Evolutionary conservation across 2,329 filamentous ascomycete species (phyloP), one percentile per base, ranked within the genome.

Genomic region (Chalaropsis ovoidea): DNA sequence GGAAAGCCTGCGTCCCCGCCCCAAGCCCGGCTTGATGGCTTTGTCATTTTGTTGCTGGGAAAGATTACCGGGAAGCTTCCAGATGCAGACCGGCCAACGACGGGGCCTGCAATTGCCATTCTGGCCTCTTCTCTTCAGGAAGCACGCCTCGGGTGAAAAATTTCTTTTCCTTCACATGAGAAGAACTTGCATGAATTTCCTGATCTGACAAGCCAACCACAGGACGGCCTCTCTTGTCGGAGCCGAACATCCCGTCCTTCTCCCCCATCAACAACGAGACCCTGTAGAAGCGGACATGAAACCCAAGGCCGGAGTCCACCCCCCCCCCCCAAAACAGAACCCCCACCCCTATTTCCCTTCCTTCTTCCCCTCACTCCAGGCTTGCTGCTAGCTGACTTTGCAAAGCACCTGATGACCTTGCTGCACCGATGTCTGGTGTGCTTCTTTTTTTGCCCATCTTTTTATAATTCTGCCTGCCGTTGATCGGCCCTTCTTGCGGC

Each of bases 401-500:
- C 22, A 15, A 52, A 11, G 15, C 27, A 58, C 17, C 27, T 58
- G 54, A 39, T 35, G 54, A 39, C 54, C 54, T 35, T 35, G 54
- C 10, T 35, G 39, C 27, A 19, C 54, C 54, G 54, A 10, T 17
- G 15, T 47, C 10, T 5, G 3, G 43, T 19, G 4, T 19, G 43
- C n/a, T n/a, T 58, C 54, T 39, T 58, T 39, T n/a, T 10, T 6
- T 35, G 24, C 22, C 27, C 2, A 22, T 17, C 27, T 58, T 35
- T 58, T 58, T 58, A 13, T n/a, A 47, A 35, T 39, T 19, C 47
- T 35, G 54, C 54, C 27, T 19, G 15, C 54, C 24, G n/a, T 10
- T 58, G 54, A 58, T 58, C 54, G 54, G 54, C 54, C 54, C 54
- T 58, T 58, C 13, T 58, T 39, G 54, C 27, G 54, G 54, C n/a